Base-by-base conservation (phyloP, 2,329 filamentous ascomycete species). In the Trichoderma koningii region DNA sequence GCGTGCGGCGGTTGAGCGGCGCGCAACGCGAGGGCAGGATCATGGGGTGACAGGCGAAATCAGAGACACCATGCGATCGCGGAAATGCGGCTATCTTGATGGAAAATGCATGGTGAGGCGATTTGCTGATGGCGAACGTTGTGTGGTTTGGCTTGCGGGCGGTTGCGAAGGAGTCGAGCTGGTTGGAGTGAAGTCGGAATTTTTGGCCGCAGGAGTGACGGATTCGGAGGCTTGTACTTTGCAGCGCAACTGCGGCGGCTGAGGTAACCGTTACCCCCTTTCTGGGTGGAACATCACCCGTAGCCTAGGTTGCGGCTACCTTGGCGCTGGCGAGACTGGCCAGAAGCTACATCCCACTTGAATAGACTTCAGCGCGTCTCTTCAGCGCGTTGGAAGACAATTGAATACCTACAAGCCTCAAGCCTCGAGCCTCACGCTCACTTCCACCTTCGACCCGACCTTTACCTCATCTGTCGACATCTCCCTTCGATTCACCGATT, bases 1-100 rank as follows among this genome's bases (percentile, higher is more conserved):
- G 82, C 82, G 80, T 78, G 78, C 79, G 75, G 75, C 76, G 73
- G 71, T 74, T 68, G 69, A 75, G 79, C 79, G 77, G 79, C 76
- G 79, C 79, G 78, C 79, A 74, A 75, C 74, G 78, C 74, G 75
- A 72, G 74, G 75, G 72, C 70, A 66, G 72, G 74, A 69, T 78
- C 78, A 81, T 81, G 77, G 75, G 78, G 74, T 73, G 75, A 80
- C 78, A 69, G 74, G 79, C 74, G 69, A 71, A 73, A 71, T 71
- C 73, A 67, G 65, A 60, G 65, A 66, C 64, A 66, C 67, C 69
- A 79, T 75, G 81, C 80, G 81, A 83, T 82, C 76, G 71, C 69
- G 69, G 67, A 71, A 72, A 66, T 68, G 69, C 68, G 69, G 68
- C 80, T 73, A 80, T 68, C 73, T 73, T 68, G 82, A 85, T 84